Percentiles rank a stretch among this genome's conserved stretches.
These are phyloP conservation scores for Secale cereale DNA, from an alignment of 176 grass and related monocot species.

Conservation along the genomic window DNA sequence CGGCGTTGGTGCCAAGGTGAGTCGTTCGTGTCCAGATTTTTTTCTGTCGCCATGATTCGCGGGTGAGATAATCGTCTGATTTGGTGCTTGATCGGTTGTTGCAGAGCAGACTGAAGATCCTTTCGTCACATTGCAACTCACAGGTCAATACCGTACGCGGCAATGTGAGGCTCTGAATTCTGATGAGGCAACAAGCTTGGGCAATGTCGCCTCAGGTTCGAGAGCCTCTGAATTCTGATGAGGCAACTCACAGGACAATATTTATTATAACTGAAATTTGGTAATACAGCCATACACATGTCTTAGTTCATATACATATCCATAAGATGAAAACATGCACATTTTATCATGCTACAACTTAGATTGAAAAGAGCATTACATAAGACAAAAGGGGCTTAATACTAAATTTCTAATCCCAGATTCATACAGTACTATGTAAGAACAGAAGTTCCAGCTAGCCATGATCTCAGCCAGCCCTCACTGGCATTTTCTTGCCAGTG, in stretches of 20 bases:
- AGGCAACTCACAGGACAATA: too few relatives aligned
- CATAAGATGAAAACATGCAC: neutral
- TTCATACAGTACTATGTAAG: neutral
- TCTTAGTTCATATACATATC: neutral
- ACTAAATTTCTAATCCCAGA: neutral
- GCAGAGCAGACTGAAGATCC: conserved; percentile 4
- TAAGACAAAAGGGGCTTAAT: neutral
- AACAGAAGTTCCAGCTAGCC: neutral
- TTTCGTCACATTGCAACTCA: conserved; percentile 49
- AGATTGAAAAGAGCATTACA: neutral
- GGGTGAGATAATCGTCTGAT: conserved; percentile 1
- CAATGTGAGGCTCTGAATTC: conserved; percentile 13
- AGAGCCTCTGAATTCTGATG: too few relatives aligned
- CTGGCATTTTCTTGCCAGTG: neutral
- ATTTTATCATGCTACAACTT: neutral
- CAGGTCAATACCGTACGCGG: conserved; percentile 20
- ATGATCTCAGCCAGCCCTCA: neutral
- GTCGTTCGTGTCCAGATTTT: too few relatives aligned
- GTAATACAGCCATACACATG: neutral
- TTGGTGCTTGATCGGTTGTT: conserved; percentile 23
- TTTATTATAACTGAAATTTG: neutral
- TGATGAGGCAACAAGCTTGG: conserved; percentile 48
- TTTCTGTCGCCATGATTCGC: neutral
- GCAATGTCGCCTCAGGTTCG: conserved; percentile 53
- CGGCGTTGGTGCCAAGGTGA: too few relatives aligned